Evolutionary conservation across 345 rosid species (phyloP).

Genomic region (Zanthoxylum bungeanum): DNA sequence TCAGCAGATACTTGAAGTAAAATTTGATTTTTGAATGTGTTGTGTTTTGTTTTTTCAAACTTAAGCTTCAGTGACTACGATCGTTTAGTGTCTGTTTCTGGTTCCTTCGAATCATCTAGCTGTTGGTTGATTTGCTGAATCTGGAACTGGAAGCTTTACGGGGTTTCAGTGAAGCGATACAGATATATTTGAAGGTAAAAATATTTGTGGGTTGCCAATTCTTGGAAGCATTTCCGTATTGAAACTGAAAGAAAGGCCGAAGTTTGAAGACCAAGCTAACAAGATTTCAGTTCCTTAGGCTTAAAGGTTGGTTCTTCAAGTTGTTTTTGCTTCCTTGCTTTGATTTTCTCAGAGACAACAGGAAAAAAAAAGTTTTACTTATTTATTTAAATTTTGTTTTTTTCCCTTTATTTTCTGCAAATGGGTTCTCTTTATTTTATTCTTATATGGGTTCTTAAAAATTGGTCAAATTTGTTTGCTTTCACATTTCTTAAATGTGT

Average conservation of each 20-base stretch:
- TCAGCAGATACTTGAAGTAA: no score
- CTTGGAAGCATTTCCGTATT: no score
- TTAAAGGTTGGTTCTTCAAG: conserved; percentile 53
- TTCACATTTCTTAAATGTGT: background rate
- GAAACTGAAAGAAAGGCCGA: no score
- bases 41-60: no score
- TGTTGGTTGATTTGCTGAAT: conserved; percentile 17
- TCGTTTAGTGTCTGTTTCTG: no score
- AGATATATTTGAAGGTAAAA: background rate
- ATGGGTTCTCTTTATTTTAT: background rate
- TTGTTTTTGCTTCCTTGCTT: conserved; percentile 25
- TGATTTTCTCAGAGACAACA: conserved; percentile 10
- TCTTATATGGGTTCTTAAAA: background rate
- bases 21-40: no score
- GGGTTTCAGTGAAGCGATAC: background rate
- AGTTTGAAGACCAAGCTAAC: conserved; percentile 45
- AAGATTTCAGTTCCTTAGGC: conserved; percentile 30
- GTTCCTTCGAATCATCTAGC: no score
- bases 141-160: conserved; percentile 27
- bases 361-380: conserved; percentile 2
- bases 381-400: no score
- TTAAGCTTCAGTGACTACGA: no score
- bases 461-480: conserved; percentile 7
- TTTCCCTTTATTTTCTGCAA: no score
- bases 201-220: conserved; percentile 6